These are phyloP conservation scores for Fennellomyces sp. DNA, from an alignment of 371 early-diverging fungal genomes.

Conservation along the genomic window DNA sequence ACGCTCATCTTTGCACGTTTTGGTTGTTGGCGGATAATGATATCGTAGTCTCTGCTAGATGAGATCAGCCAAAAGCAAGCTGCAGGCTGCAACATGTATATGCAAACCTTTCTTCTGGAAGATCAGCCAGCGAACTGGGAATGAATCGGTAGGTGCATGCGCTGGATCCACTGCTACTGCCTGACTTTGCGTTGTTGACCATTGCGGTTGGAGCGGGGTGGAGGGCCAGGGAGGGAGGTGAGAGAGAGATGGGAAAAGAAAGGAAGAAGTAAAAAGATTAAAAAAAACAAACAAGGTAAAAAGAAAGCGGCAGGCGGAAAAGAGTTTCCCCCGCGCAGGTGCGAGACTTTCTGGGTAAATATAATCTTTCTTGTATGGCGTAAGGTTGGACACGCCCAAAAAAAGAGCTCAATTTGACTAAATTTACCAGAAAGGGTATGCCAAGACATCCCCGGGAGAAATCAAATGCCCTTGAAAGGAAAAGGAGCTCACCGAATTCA, in stretches of 20 bases:
- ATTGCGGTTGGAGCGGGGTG: background rate
- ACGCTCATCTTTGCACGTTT: slow-evolving; percentile 36
- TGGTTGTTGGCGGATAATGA: slow-evolving; percentile 35
- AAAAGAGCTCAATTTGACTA: slow-evolving; percentile 21
- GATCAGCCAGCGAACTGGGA: slow-evolving; percentile 34
- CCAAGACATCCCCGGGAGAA: slow-evolving; percentile 25
- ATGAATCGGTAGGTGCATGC: slow-evolving; percentile 49
- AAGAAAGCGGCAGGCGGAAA: slow-evolving; percentile 20
- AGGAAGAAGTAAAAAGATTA: background rate
- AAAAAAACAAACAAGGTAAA: slow-evolving; percentile 10
- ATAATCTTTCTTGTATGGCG: background rate
- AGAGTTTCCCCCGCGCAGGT: slow-evolving; percentile 13
- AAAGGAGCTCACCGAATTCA: background rate
- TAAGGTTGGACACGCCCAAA: background rate
- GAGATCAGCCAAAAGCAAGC: background rate
- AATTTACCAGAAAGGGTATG: slow-evolving; percentile 31
- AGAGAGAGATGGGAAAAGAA: background rate
- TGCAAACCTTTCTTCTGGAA: slow-evolving; percentile 34
- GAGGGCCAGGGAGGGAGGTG: background rate
- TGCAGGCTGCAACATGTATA: background rate
- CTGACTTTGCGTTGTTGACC: background rate
- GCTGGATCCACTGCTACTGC: slow-evolving; percentile 8
- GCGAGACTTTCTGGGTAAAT: slow-evolving; percentile 15
- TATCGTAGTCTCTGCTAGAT: slow-evolving; percentile 20
- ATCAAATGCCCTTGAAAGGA: slow-evolving; percentile 1